Conservation (phyloP, 2,329 filamentous ascomycete species). For the Rutstroemia sp. region DNA sequence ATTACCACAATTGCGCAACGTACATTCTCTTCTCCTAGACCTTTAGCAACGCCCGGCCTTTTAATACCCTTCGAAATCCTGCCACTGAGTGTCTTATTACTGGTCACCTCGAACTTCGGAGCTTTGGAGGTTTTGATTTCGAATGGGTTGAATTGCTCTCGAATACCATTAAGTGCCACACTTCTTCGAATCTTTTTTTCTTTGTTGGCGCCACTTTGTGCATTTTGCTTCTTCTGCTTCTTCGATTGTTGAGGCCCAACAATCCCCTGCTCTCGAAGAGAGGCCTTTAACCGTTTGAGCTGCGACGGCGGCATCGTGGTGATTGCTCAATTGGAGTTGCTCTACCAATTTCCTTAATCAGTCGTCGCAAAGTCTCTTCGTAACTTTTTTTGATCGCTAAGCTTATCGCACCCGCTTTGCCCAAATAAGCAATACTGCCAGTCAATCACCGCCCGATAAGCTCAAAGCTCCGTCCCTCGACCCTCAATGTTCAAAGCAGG, state of each 20-base stretch:
- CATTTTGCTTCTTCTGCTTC: conserved; percentile 77
- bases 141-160: conserved; percentile 97
- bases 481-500: background rate
- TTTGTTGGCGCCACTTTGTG: conserved; percentile 55
- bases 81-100: conserved; percentile 44
- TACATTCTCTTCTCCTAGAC: conserved; percentile 77
- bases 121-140: conserved; percentile 78
- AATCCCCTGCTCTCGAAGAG: conserved; percentile 81
- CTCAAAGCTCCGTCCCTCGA: background rate
- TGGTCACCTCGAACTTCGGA: conserved; percentile 81
- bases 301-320: conserved; percentile 83
- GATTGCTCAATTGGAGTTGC: background rate
- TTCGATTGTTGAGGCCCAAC: conserved; percentile 90
- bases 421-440: background rate
- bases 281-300: conserved; percentile 90
- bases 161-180: conserved; percentile 74
- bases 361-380: conserved; percentile 12
- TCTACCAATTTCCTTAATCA: background rate
- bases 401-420: background rate
- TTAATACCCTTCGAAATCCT: conserved; percentile 51
- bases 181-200: conserved; percentile 72
- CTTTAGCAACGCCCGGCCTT: conserved; percentile 77
- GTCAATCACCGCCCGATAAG: conserved; percentile 1
- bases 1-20: conserved; percentile 20
- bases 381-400: conserved; percentile 18